Evolutionary conservation across 345 rosid species (phyloP).

Genomic region (Lepidium didymum): DNA sequence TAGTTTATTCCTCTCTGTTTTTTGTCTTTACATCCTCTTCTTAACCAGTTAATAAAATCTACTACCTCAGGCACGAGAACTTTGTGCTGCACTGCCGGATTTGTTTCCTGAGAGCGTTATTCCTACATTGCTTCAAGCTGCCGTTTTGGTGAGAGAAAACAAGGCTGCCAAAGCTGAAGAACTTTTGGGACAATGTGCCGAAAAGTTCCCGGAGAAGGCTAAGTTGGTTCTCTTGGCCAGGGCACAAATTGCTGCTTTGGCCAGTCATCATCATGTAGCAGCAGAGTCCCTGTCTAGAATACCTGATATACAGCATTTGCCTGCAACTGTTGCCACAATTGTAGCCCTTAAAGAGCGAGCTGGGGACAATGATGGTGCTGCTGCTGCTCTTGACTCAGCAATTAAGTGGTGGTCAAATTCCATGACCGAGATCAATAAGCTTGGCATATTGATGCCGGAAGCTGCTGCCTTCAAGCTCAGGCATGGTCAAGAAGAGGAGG

Average conservation of each 20-base stretch:
- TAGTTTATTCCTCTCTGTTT: background rate
- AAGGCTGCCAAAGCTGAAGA: conserved; percentile 87
- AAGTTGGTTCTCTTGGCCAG: conserved; percentile 65
- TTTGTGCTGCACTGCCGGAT: conserved; percentile 52
- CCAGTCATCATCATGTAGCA: conserved; percentile 73
- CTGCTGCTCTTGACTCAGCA: conserved; percentile 66
- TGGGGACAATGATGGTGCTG: conserved; percentile 81
- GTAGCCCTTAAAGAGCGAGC: conserved; percentile 87
- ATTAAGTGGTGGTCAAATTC: conserved; percentile 86
- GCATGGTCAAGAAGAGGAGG: conserved; percentile 78
- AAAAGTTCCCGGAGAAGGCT: conserved; percentile 63
- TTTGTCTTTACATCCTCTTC: background rate
- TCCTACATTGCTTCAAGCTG: conserved; percentile 81
- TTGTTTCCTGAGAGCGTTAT: conserved; percentile 57
- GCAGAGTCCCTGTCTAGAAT: conserved; percentile 74
- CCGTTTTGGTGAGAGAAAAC: conserved; percentile 81
- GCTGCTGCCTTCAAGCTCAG: conserved; percentile 93
- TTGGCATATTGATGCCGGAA: conserved; percentile 68
- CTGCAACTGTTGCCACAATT: conserved; percentile 87
- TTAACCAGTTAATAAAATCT: background rate
- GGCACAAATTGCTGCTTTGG: conserved; percentile 90
- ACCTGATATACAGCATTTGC: conserved; percentile 81
- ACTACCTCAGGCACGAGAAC: conserved; percentile 71
- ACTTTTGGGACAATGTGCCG: conserved; percentile 57
- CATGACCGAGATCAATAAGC: conserved; percentile 72